Evolutionary conservation across 805 yeast genomes (phyloP), one percentile per base, ranked within the genome.

Genomic region (Ogataea wickerhamii): DNA sequence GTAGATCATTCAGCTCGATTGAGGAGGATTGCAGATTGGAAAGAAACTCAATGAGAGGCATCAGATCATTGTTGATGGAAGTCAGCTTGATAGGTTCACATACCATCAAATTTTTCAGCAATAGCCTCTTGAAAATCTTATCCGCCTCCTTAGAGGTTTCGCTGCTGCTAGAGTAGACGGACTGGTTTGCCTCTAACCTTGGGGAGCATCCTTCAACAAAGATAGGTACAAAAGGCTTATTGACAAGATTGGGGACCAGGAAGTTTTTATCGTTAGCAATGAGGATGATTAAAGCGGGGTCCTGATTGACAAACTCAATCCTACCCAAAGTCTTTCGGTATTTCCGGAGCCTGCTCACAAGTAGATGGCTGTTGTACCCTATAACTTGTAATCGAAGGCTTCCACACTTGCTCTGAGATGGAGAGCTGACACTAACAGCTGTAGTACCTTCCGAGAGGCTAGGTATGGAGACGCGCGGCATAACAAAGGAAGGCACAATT

Each of bases 391-490:
- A 47, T 14, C 49, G 49, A 17, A 56, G 36, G 21, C 17, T 26
- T 20, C 20, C 12, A 26, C 4, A 5, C 18, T 18, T n/a, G 13
- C 12, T 5, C 5, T 17, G 16, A n/a, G 19, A 18, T 29, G 32
- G 10, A 19, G 18, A n/a, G 20, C 23, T 22, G 13, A 30, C 17
- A 24, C 25, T 33, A 13, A 23, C 26, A 14, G 22, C 28, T 14
- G 31, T 37, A 7, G 33, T 38, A 10, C 33, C 21, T 11, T 27
- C 38, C 6, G 43, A 38, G 26, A 49, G 20, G 24, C 48, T 39
- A 7, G 53, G 47, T 21, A 61, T 40, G 4, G 65, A 57, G 10
- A 64, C 63, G 25, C 58, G 48, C 1, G 68, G 68, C 68, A 64
- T 64, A 13, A 63, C 59, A 45, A 64, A 64, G 1, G 66, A 60